Evolutionary conservation across 108 stramenopile species (phyloP).

Genomic region (Skeletonema menzelii): DNA sequence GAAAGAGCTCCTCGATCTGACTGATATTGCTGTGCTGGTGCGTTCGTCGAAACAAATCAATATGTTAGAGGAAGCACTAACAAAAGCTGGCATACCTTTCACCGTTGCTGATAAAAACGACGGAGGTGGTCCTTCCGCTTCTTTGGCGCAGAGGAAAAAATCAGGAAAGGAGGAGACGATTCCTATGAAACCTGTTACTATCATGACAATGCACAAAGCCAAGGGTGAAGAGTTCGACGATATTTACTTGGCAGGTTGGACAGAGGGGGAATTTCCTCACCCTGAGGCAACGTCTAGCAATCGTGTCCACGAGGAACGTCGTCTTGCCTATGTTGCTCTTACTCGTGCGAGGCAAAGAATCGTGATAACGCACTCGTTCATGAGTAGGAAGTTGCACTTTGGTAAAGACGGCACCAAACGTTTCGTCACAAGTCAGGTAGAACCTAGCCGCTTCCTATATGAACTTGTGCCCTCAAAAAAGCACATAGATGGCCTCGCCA

Average conservation of each 20-base stretch:
- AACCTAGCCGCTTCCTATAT: constrained; percentile 58
- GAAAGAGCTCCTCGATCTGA: constrained; percentile 37
- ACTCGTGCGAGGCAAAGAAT: constrained; percentile 59
- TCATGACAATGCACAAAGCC: constrained; percentile 63
- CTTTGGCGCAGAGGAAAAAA: constrained; percentile 4
- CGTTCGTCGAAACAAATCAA: constrained; percentile 46
- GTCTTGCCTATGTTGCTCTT: constrained; percentile 64
- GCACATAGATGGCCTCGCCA: constrained; percentile 28
- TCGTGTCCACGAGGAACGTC: constrained; percentile 62
- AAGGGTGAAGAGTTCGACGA: constrained; percentile 75
- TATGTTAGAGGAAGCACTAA: constrained; percentile 46
- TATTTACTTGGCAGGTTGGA: constrained; percentile 61
- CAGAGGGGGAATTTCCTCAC: constrained; percentile 64
- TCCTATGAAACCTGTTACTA: constrained; percentile 57
- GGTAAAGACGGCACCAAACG: constrained; percentile 34
- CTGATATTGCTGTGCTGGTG: constrained; percentile 60
- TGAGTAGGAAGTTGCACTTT: constrained; percentile 32
- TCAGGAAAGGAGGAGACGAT: constrained; percentile 5
- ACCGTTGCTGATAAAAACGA: constrained; percentile 1
- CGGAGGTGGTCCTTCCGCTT: constrained; percentile 3
- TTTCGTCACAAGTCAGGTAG: constrained; percentile 43
- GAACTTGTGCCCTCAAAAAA: constrained; percentile 48
- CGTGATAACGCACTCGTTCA: constrained; percentile 53
- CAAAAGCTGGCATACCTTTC: constrained; percentile 43
- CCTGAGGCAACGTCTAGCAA: constrained; percentile 43